These are phyloP conservation scores for Endogone sp. DNA, from an alignment of 192 early-diverging fungal genomes.

Conservation along the genomic window DNA sequence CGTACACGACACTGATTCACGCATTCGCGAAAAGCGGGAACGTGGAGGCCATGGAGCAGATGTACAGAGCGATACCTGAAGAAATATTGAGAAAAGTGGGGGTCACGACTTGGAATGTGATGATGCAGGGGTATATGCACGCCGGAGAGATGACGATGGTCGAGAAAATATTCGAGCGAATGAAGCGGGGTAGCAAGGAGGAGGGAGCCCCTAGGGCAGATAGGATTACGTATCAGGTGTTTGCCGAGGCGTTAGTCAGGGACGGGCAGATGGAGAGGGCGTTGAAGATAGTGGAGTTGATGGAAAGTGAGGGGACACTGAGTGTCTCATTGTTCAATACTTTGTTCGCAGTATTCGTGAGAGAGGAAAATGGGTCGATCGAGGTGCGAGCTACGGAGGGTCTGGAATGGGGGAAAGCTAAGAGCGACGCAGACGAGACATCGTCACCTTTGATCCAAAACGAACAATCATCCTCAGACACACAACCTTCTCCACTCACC, in stretches of 20 bases:
- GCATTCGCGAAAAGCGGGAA: slow-evolving; percentile 20
- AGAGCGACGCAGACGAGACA: not conserved
- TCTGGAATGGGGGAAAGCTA: no score
- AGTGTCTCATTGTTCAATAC: slow-evolving; percentile 20
- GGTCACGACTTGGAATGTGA: slow-evolving; percentile 22
- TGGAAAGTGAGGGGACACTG: slow-evolving; percentile 2
- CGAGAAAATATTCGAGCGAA: slow-evolving; percentile 20
- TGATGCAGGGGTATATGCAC: slow-evolving; percentile 19
- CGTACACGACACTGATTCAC: slow-evolving; percentile 22
- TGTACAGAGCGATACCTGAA: slow-evolving; percentile 14
- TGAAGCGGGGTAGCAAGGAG: not conserved
- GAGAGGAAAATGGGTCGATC: not conserved
- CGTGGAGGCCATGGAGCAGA: slow-evolving; percentile 18
- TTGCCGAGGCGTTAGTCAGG: slow-evolving; percentile 19
- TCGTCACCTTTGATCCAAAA: not conserved
- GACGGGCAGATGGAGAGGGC: slow-evolving; percentile 11
- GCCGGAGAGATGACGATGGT: slow-evolving; percentile 20
- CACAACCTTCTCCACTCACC: no score
- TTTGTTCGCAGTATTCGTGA: slow-evolving; percentile 20
- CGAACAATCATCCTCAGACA: not conserved
- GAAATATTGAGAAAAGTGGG: slow-evolving; percentile 7
- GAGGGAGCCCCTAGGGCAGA: slow-evolving; percentile 10
- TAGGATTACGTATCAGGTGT: slow-evolving; percentile 21
- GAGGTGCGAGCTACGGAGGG: no score
- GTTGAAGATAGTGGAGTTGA: slow-evolving; percentile 8